phyloP scores from a whole-genome alignment of 2,329 filamentous ascomycete genomes.

The Diaporthe sp. region DNA sequence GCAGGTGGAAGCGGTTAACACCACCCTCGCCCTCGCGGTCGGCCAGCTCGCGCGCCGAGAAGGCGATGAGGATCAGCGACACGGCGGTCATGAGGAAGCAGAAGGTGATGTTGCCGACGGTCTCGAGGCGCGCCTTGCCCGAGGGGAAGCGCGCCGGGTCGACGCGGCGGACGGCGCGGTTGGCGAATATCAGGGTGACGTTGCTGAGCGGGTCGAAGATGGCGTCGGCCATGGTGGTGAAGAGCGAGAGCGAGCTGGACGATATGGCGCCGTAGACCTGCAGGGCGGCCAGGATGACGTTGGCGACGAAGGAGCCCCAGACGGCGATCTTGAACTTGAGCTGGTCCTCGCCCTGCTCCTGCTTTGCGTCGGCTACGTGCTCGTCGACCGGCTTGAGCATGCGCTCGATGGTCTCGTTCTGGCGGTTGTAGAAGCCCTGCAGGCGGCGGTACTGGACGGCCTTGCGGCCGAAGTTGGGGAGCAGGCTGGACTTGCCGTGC shows the following conservation, averaged over 20 bases:
- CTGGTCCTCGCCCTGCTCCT: constrained; percentile 85
- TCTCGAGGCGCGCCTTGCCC: constrained; percentile 94
- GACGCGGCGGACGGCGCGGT: constrained; percentile 89
- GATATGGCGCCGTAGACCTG: constrained; percentile 91
- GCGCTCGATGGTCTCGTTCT: constrained; percentile 94
- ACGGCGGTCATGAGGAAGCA: constrained; percentile 97
- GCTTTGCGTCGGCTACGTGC: constrained; percentile 84
- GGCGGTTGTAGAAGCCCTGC: constrained; percentile 86
- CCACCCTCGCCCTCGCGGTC: constrained; percentile 61
- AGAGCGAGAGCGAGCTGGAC: constrained; percentile 92
- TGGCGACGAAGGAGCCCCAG: constrained; percentile 81
- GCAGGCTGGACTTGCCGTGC: constrained; percentile 46
- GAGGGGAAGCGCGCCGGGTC: constrained; percentile 90
- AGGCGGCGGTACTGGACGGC: constrained; percentile 60
- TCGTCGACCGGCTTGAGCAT: constrained; percentile 94
- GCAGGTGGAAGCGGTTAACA: constrained; percentile 79
- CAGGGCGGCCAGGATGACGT: constrained; percentile 81
- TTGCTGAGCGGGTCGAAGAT: constrained; percentile 95
- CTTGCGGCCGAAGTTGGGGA: constrained; percentile 50
- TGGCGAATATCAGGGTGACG: constrained; percentile 86
- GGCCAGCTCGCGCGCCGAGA: constrained; percentile 81
- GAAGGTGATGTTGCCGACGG: constrained; percentile 95
- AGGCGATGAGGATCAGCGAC: constrained; percentile 91
- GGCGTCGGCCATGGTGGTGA: constrained; percentile 97
- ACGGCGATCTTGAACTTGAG: constrained; percentile 79